Evolutionary conservation across 148 eudicot species (phyloP), one percentile per base, ranked within the genome.

Genomic region (Chenopodium album): DNA sequence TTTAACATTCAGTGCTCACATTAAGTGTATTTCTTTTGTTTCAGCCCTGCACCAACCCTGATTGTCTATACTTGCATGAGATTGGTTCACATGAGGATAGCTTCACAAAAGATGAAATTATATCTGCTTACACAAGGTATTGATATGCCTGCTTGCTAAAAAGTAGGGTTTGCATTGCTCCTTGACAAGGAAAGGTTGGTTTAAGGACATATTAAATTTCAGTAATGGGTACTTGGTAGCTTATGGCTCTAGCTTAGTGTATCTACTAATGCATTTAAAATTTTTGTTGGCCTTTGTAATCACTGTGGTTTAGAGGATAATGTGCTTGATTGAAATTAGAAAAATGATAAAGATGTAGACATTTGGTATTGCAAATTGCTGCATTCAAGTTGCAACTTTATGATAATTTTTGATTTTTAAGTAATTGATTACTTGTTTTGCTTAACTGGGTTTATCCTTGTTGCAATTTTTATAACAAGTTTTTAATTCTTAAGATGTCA

Each of bases 51-150:
- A 91, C 79, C 89, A 96, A 96, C 82, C 94, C 92, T 48, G 99
- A 94, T 80, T 96, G 99, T 85, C 87, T 96, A 28, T 96, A 96
- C 82, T 90, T 96, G 94, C 99, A 96, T 83, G 99, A 96, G 89
- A 80, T 89, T 87, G 99, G 99, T 64, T 86, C 94, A 66, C 91
- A 91, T 77, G 98, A 94, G 82, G 99, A 92, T 72, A 96, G 99
- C 84, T 96, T 94, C 75, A 88, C 91, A 14, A 96, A 96, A 83
- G 98, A 96, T 90, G 99, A 96, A 88, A 84, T 87, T n/a, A 85
- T 91, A 78, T 92, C 99, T 64, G 91, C 95, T 44, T 91, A 92
- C 82, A 90, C 99, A 79, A 94, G 94, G 99, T 96, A 89, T 76
- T 26, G 85, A 69, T 81, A 73, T 34, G 59, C 50, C 4, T 32